These are phyloP conservation scores for Blepharisma stoltei DNA, from an alignment of 73 alveolate genomes.

Conservation along the genomic window DNA sequence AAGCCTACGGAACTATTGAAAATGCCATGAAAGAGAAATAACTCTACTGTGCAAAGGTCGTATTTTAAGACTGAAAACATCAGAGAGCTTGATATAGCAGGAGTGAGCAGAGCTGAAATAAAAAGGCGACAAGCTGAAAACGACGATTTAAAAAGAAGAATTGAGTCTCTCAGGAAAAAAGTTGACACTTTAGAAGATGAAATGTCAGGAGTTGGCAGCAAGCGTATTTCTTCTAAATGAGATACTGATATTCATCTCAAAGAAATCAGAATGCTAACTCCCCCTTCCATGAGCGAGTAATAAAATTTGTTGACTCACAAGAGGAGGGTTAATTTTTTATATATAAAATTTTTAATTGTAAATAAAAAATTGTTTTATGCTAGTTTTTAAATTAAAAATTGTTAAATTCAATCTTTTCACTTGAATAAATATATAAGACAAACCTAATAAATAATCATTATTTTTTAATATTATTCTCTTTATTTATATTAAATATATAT, in stretches of 20 bases:
- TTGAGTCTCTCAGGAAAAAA: slow-evolving; percentile 5
- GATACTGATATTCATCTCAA: not conserved
- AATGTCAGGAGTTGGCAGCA: not conserved
- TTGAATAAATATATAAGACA: too few species aligned
- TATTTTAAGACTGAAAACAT: slow-evolving; percentile 14
- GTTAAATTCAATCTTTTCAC: too few species aligned
- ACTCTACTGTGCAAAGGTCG: not conserved
- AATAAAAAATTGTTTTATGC: too few species aligned
- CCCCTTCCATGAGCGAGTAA: too few species aligned
- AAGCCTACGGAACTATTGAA: not conserved
- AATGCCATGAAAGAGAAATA: not conserved
- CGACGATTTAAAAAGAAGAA: not conserved
- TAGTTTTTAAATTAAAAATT: too few species aligned
- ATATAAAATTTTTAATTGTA: too few species aligned
- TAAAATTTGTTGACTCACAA: too few species aligned
- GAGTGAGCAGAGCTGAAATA: not conserved
- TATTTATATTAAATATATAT: too few species aligned
- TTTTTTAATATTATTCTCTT: too few species aligned
- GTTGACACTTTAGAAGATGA: slow-evolving; percentile 23
- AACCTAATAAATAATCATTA: too few species aligned
- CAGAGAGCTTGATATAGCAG: slow-evolving; percentile 15
- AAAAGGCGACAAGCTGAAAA: not conserved
- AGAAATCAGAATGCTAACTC: not conserved
- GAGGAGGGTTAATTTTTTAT: too few species aligned
- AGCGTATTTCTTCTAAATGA: not conserved